Evolutionary conservation across 2,329 filamentous ascomycete species (phyloP).

Genomic region (Aspergillus uvarum): DNA sequence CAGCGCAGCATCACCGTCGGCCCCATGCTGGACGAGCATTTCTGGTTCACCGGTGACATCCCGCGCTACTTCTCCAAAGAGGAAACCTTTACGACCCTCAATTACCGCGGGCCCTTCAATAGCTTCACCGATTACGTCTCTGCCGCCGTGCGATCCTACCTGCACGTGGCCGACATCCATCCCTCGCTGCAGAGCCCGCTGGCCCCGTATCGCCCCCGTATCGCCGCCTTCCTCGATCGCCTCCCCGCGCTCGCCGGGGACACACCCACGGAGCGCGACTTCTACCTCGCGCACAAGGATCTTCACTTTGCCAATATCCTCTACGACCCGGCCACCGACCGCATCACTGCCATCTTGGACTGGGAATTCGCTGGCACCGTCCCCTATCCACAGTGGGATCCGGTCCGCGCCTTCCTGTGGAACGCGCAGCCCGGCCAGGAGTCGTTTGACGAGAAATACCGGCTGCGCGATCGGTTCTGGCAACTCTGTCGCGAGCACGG

Average conservation of each 20-base stretch:
- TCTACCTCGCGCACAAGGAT: neutral
- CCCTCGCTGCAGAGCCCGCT: neutral
- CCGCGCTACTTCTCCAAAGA: neutral
- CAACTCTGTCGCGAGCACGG: neutral
- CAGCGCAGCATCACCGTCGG: neutral
- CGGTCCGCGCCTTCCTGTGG: neutral
- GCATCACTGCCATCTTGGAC: neutral
- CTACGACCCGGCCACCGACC: neutral
- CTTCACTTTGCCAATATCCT: neutral
- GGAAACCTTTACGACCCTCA: neutral
- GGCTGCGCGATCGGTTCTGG: neutral
- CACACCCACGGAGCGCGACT: neutral
- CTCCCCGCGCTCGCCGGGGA: neutral
- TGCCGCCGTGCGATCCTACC: neutral
- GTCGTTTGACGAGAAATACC: neutral
- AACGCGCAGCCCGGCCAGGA: neutral
- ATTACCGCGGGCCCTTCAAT: neutral
- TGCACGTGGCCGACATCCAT: neutral
- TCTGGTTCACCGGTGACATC: neutral
- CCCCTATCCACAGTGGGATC: neutral
- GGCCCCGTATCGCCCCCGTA: neutral
- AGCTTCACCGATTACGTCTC: neutral
- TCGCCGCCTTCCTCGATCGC: neutral
- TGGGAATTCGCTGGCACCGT: neutral
- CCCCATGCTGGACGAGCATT: neutral